These are phyloP conservation scores for Lunasporangiospora selenospora DNA, from an alignment of 192 early-diverging fungal species.

Conservation along the genomic window DNA sequence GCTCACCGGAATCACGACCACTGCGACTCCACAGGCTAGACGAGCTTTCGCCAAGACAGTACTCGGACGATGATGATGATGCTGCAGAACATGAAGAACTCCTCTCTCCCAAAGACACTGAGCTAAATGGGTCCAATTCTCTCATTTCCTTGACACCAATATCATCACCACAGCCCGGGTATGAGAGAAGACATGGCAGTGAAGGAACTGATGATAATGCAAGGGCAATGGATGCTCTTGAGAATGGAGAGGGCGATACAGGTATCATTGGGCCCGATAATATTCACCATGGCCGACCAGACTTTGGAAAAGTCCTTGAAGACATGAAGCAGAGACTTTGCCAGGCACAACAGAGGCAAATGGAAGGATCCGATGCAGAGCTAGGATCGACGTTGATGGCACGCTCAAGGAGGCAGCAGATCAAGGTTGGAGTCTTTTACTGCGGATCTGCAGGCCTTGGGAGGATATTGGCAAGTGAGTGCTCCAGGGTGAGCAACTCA, in stretches of 20 bases:
- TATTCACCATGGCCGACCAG: constrained; percentile 81
- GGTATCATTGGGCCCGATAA: constrained; percentile 52
- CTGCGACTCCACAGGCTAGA: neutral
- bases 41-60: neutral
- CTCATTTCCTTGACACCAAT: constrained; percentile 55
- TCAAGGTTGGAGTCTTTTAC: constrained; percentile 82
- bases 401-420: constrained; percentile 19
- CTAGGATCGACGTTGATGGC: too few species aligned
- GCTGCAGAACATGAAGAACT: constrained; percentile 22
- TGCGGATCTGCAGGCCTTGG: constrained; percentile 78
- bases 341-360: constrained; percentile 15
- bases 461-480: constrained; percentile 53
- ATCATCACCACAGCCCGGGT: constrained; percentile 58
- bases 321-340: constrained; percentile 41
- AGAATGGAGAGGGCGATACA: constrained; percentile 29
- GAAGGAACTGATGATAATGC: constrained; percentile 55
- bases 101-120: constrained; percentile 34
- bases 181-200: constrained; percentile 50
- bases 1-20: too few species aligned
- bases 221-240: constrained; percentile 61
- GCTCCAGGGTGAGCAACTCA: constrained; percentile 4
- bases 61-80: constrained; percentile 38
- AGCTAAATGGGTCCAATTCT: constrained; percentile 64
- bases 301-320: constrained; percentile 71
- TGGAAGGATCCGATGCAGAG: too few species aligned